Evolutionary conservation across 495 filamentous ascomycete species (phyloP).

Genomic region (Hypoxylon lienhwacheense): DNA sequence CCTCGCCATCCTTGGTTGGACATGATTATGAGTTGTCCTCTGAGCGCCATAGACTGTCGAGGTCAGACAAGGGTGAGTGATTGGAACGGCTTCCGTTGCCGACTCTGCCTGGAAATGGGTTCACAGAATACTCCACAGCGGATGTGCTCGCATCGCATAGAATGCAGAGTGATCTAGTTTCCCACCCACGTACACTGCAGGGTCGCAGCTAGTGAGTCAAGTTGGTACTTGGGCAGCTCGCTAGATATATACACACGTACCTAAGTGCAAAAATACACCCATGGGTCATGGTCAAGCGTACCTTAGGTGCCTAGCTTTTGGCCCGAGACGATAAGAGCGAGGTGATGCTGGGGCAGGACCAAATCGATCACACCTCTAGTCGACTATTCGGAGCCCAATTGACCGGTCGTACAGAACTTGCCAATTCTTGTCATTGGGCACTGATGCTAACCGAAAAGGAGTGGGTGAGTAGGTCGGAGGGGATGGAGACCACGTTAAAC

Average conservation of each 20-base stretch:
- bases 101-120: slow-evolving; percentile 36
- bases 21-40: slow-evolving; percentile 36
- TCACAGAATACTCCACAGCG: slow-evolving; percentile 35
- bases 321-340: too few species aligned
- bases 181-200: slow-evolving; percentile 32
- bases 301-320: too few species aligned
- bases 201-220: slow-evolving; percentile 23
- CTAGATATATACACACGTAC: slow-evolving; percentile 3
- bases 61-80: slow-evolving; percentile 31
- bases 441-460: slow-evolving; percentile 32
- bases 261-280: too few species aligned
- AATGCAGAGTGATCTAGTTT: slow-evolving; percentile 35
- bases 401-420: slow-evolving; percentile 26
- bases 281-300: too few species aligned
- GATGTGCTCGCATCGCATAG: slow-evolving; percentile 38
- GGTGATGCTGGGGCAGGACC: slow-evolving; percentile 4
- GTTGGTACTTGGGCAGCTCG: slow-evolving; percentile 16
- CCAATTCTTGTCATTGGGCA: slow-evolving; percentile 34
- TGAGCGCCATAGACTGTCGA: slow-evolving; percentile 28
- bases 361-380: slow-evolving; percentile 16
- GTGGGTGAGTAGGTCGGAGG: slow-evolving; percentile 16
- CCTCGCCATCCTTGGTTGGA: slow-evolving; percentile 29
- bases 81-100: slow-evolving; percentile 37
- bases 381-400: slow-evolving; percentile 30
- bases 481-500: slow-evolving; percentile 31